Evolutionary conservation across 768 basidiomycete genomes (phyloP), one percentile per base, ranked within the genome.

Genomic region (Daedaleopsis nitida): DNA sequence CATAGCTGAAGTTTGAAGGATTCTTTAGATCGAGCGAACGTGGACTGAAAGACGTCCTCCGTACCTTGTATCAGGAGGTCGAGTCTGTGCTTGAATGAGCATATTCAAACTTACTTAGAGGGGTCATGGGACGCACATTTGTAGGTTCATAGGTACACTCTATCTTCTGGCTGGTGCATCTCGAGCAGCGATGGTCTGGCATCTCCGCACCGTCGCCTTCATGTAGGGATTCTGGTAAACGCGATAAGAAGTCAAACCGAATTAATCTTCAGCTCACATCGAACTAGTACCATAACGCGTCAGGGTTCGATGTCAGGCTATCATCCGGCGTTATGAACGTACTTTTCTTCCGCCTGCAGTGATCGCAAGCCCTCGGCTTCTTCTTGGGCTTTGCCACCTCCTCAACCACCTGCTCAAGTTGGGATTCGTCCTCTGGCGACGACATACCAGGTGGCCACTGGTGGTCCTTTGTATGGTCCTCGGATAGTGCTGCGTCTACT

Each of bases 71-170:
- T 49, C 55, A 11, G 62, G 62, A n/a, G 62, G 57, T 3, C 62
- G 62, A 21, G 44, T 55, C 62, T 63, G 19, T 1, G 8, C 8
- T 6, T 27, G 9, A 32, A 32, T 44, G 45, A 53, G 44, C 34
- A 13, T 8, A 11, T 12, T 3, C 16, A 17, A 12, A 5, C 16
- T 11, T 14, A 11, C 11, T 5, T 47, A 27, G 5, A 44, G 13
- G 0, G 14, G 3, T 7, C 5, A 34, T 27, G 12, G 1, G 0
- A 60, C 55, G 27, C 47, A 59, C 58, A 44, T 55, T 65, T 19
- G 59, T 50, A 9, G 52, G 56, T 8, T 56, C 64, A 34, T 65
- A 65, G 6, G 57, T 58, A 54, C 64, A 65, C 12, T 61, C 56
- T 4, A 58, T 48, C 32, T 42, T 57, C 32, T 61, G 52, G 4